phyloP scores from a whole-genome alignment of 805 yeast genomes.

The Ogataea ramenticola region DNA sequence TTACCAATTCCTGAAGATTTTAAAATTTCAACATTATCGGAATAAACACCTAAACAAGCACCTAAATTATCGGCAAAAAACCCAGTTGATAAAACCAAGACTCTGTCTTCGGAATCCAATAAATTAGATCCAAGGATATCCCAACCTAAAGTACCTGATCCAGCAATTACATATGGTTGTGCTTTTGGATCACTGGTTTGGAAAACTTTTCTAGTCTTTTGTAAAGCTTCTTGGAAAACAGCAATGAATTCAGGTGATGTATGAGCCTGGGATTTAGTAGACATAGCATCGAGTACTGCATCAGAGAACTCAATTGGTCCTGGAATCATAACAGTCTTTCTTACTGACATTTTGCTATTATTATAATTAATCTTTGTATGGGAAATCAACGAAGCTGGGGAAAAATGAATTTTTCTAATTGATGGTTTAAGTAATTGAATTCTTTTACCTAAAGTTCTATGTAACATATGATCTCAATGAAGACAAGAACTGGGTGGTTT shows the following conservation, averaged over 20 bases:
- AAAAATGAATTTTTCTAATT: too few species aligned
- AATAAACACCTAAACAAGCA: conserved; percentile 64
- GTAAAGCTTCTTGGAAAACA: conserved; percentile 63
- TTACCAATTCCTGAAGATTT: conserved; percentile 65
- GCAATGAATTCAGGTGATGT: conserved; percentile 77
- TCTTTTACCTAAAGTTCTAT: too few species aligned
- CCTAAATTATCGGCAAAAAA: conserved; percentile 82
- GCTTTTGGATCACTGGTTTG: conserved; percentile 57
- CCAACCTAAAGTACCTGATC: conserved; percentile 96
- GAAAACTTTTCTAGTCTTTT: conserved; percentile 67
- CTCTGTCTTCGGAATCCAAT: conserved; percentile 57
- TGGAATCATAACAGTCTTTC: conserved; percentile 46
- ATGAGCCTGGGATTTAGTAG: conserved; percentile 83
- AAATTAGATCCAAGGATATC: conserved; percentile 80
- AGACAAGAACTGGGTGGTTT: too few species aligned
- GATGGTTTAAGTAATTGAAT: too few species aligned
- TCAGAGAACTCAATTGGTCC: conserved; percentile 86
- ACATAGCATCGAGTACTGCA: conserved; percentile 69
- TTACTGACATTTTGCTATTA: not conserved
- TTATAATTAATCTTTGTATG: too few species aligned
- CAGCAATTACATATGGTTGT: conserved; percentile 77
- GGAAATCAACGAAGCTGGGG: too few species aligned
- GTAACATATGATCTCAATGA: too few species aligned
- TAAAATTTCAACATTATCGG: conserved; percentile 66
- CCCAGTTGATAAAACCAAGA: conserved; percentile 82